Conservation (phyloP, 2,329 filamentous ascomycete species). For the Diaporthe ampelina region DNA sequence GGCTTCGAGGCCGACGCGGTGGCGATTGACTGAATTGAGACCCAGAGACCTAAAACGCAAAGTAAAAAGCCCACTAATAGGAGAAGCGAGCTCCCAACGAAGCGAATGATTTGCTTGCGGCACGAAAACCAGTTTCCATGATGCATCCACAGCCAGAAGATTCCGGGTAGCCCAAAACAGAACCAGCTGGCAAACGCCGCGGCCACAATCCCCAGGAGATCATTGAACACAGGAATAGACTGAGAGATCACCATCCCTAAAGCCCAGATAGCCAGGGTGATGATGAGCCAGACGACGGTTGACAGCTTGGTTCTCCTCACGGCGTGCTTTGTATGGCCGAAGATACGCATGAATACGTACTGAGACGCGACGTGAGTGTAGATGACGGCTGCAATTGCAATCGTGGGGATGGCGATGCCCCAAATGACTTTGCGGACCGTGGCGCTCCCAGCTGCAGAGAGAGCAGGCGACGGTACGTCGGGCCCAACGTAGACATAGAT, state of each 20-base stretch:
- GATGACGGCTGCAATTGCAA: constrained; percentile 79
- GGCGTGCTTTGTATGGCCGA: constrained; percentile 70
- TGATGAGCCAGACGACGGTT: constrained; percentile 69
- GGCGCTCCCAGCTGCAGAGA: constrained; percentile 68
- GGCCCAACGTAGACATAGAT: constrained; percentile 77
- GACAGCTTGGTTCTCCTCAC: constrained; percentile 63
- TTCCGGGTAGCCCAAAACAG: constrained; percentile 63
- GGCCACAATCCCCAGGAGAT: constrained; percentile 73
- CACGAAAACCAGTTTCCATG: constrained; percentile 55
- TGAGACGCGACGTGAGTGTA: constrained; percentile 77
- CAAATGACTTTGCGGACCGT: constrained; percentile 74
- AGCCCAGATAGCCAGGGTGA: constrained; percentile 69
- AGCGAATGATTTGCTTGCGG: constrained; percentile 49
- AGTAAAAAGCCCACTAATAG: constrained; percentile 52
- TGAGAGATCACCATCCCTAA: constrained; percentile 77
- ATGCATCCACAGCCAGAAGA: constrained; percentile 64
- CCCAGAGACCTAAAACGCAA: constrained; percentile 56
- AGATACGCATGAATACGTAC: constrained; percentile 75
- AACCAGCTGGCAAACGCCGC: constrained; percentile 78
- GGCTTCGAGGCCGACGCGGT: constrained; percentile 49
- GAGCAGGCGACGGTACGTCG: constrained; percentile 73
- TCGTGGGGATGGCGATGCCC: constrained; percentile 77
- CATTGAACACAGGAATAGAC: constrained; percentile 77
- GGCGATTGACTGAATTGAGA: constrained; percentile 53
- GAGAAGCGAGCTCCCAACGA: constrained; percentile 49